Conservation (phyloP, 345 rosid species). For the Boechera stricta region DNA sequence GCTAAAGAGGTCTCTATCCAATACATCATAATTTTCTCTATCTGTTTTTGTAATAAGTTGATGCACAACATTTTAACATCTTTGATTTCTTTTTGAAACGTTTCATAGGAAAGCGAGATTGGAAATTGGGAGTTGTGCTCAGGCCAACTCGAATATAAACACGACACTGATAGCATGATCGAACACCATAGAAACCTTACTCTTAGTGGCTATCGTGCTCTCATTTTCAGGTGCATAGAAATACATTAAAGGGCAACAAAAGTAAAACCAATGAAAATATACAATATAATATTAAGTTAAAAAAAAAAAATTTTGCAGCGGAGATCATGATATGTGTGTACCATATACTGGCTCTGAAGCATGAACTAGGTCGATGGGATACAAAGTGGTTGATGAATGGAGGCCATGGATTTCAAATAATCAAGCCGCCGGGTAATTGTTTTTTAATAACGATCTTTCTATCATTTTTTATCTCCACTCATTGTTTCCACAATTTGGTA, state of each 20-base stretch:
- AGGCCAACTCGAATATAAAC: constrained; percentile 43
- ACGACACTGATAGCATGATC: constrained; percentile 86
- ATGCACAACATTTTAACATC: background rate
- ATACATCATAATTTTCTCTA: background rate
- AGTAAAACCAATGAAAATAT: constrained; percentile 1
- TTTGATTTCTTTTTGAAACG: background rate
- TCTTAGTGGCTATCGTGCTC: constrained; percentile 68
- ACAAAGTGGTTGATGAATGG: constrained; percentile 77
- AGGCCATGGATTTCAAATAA: constrained; percentile 74
- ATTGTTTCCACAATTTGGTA: background rate
- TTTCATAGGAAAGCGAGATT: constrained; percentile 49
- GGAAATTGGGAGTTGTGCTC: constrained; percentile 68
- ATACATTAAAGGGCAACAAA: background rate
- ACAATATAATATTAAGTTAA: no score
- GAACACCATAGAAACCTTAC: constrained; percentile 82
- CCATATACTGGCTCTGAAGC: constrained; percentile 93
- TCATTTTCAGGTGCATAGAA: constrained; percentile 69
- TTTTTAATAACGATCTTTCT: background rate
- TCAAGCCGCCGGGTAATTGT: constrained; percentile 71
- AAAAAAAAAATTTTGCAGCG: constrained; percentile 47
- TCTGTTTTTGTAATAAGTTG: background rate
- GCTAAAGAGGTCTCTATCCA: constrained; percentile 58
- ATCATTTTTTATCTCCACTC: background rate
- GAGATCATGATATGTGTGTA: constrained; percentile 96
- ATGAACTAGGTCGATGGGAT: constrained; percentile 87